These are phyloP conservation scores for Trichoderma koningiopsis DNA, from an alignment of 2,329 filamentous ascomycete genomes.

Conservation along the genomic window DNA sequence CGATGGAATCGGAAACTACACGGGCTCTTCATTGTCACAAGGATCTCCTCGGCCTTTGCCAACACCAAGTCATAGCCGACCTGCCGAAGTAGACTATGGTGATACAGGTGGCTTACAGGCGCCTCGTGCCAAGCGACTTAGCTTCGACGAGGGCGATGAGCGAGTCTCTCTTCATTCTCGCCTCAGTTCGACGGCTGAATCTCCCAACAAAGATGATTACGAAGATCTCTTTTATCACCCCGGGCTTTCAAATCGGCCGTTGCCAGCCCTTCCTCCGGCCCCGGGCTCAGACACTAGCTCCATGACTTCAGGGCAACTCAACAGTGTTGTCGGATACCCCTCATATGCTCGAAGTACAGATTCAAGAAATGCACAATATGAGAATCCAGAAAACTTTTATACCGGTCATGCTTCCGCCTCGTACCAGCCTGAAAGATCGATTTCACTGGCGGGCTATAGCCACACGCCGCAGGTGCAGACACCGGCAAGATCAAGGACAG, in stretches of 20 bases:
- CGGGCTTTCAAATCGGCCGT: slow-evolving; percentile 68
- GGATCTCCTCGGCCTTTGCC: slow-evolving; percentile 54
- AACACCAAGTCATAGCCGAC: slow-evolving; percentile 42
- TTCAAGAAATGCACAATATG: slow-evolving; percentile 41
- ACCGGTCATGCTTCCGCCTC: slow-evolving; percentile 41
- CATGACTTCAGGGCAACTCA: slow-evolving; percentile 49
- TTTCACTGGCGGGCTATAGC: slow-evolving; percentile 80
- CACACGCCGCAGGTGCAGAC: slow-evolving; percentile 76
- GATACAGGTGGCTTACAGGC: slow-evolving; percentile 88
- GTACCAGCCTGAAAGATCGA: slow-evolving; percentile 66
- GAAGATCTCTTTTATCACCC: slow-evolving; percentile 95
- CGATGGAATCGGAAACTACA: slow-evolving; percentile 46
- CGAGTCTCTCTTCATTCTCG: slow-evolving; percentile 59
- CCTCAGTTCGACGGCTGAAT: slow-evolving; percentile 64
- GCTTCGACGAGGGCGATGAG: slow-evolving; percentile 93
- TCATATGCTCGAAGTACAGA: slow-evolving; percentile 53
- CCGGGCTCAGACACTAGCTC: slow-evolving; percentile 64
- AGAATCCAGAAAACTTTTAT: slow-evolving; percentile 55
- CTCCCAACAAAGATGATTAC: slow-evolving; percentile 70
- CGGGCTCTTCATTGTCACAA: slow-evolving; percentile 44
- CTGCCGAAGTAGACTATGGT: slow-evolving; percentile 78
- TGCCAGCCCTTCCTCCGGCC: slow-evolving; percentile 62
- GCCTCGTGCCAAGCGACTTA: slow-evolving; percentile 72
- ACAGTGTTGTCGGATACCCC: slow-evolving; percentile 51
- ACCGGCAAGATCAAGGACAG: slow-evolving; percentile 90